A percentile compares a stretch with the other conserved stretches of the same genome.
phyloP scores from a whole-genome alignment of 768 basidiomycete species.

The Xerocomus potaroensis region DNA sequence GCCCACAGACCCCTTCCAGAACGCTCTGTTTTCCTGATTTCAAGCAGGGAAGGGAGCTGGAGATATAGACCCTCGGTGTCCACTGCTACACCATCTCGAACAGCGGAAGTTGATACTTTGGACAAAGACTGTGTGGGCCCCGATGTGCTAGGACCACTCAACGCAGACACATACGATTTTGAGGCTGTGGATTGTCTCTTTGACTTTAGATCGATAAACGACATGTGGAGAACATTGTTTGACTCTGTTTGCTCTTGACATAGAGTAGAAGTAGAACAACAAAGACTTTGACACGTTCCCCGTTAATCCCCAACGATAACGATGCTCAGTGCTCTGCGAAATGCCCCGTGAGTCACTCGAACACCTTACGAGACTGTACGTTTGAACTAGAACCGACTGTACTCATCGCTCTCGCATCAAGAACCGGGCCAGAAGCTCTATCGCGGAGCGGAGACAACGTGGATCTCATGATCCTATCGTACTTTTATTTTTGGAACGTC shows the following conservation, averaged over 20 bases:
- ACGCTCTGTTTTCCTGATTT: constrained; percentile 33
- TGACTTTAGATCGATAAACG: constrained; percentile 32
- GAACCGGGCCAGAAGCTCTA: constrained; percentile 1
- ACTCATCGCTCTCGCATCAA: neutral
- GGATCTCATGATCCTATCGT: neutral
- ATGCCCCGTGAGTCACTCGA: too few relatives aligned
- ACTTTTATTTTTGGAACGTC: neutral
- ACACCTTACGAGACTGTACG: neutral
- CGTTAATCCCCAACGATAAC: neutral
- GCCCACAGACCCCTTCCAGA: constrained; percentile 48
- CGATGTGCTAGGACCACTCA: constrained; percentile 18
- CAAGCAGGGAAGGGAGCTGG: constrained; percentile 38
- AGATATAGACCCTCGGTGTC: constrained; percentile 17
- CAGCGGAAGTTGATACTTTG: constrained; percentile 17
- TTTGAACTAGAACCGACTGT: neutral
- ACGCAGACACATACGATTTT: constrained; percentile 35
- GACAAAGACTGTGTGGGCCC: constrained; percentile 23
- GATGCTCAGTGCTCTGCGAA: too few relatives aligned
- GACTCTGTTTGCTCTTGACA: constrained; percentile 4
- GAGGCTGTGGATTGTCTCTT: constrained; percentile 28
- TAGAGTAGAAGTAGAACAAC: too few relatives aligned
- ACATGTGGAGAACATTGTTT: constrained; percentile 28
- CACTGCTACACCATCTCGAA: neutral
- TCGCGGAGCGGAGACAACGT: constrained; percentile 13
- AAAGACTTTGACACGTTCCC: too few relatives aligned